phyloP scores from a whole-genome alignment of 495 filamentous ascomycete species.

The Xylaria bambusicola region DNA sequence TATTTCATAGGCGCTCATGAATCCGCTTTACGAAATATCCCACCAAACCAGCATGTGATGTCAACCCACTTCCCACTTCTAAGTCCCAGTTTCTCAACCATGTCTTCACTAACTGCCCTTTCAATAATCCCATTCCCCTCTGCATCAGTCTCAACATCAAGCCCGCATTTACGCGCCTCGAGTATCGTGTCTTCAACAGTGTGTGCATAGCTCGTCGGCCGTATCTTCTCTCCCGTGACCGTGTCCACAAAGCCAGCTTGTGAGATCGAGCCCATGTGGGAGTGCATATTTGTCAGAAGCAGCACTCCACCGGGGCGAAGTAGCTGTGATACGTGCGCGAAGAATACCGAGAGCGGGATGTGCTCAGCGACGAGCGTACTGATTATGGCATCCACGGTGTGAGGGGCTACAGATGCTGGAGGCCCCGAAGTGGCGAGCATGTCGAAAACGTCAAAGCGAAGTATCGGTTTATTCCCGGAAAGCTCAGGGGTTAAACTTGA shows the following conservation, averaged over 20 bases:
- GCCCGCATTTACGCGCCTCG: slow-evolving; percentile 55
- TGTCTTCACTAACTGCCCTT: slow-evolving; percentile 53
- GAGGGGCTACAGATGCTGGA: slow-evolving; percentile 10
- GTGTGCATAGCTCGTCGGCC: slow-evolving; percentile 64
- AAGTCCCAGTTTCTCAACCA: slow-evolving; percentile 52
- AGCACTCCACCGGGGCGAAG: slow-evolving; percentile 55
- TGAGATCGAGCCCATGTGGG: slow-evolving; percentile 63
- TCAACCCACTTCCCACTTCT: slow-evolving; percentile 72
- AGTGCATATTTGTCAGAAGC: slow-evolving; percentile 74
- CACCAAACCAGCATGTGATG: slow-evolving; percentile 65
- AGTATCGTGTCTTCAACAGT: slow-evolving; percentile 54
- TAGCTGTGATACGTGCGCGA: slow-evolving; percentile 50
- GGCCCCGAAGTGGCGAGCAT: slow-evolving; percentile 35
- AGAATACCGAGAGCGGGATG: slow-evolving; percentile 59
- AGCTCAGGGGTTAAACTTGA: neutral
- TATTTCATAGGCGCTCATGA: neutral
- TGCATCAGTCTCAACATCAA: slow-evolving; percentile 45
- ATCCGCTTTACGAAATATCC: slow-evolving; percentile 52
- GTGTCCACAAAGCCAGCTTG: slow-evolving; percentile 69
- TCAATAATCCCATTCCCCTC: slow-evolving; percentile 39
- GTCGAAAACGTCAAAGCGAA: slow-evolving; percentile 40
- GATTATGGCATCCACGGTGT: slow-evolving; percentile 50
- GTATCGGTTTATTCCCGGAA: slow-evolving; percentile 5
- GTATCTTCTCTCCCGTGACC: slow-evolving; percentile 59
- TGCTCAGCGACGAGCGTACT: slow-evolving; percentile 74